Evolutionary conservation across 1,284 basidiomycete genomes (phyloP).

Genomic region (Laetiporus sulphureus): DNA sequence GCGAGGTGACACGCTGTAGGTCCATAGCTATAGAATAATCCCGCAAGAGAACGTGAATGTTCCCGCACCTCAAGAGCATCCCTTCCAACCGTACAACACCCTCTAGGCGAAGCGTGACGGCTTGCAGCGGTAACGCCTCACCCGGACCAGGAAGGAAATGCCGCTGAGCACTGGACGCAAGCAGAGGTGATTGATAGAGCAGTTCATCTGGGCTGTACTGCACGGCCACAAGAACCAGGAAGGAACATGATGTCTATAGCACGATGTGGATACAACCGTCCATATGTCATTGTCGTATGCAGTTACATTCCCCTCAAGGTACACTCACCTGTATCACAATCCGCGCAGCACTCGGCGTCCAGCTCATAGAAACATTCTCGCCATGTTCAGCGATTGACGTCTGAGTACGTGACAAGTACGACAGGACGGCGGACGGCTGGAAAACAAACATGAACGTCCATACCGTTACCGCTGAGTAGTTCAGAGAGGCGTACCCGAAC

Average conservation of each 20-base stretch:
- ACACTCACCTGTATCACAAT: constrained; percentile 72
- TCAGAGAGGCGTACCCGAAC: constrained; percentile 57
- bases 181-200: constrained; percentile 49
- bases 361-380: constrained; percentile 63
- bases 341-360: constrained; percentile 74
- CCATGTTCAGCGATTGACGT: constrained; percentile 79
- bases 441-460: no score
- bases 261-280: background rate
- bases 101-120: constrained; percentile 65
- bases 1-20: constrained; percentile 62
- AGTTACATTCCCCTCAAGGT: no score
- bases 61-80: constrained; percentile 54
- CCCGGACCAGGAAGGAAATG: constrained; percentile 76
- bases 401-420: constrained; percentile 68
- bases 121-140: constrained; percentile 62
- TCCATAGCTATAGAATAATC: background rate
- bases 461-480: no score
- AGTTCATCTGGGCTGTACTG: constrained; percentile 49
- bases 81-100: constrained; percentile 81
- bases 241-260: constrained; percentile 66
- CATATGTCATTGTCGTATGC: no score
- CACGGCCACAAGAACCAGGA: constrained; percentile 71
- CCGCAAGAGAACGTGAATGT: constrained; percentile 22
- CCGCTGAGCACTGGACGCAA: constrained; percentile 48
- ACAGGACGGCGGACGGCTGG: constrained; percentile 76